Evolutionary conservation across 2,329 filamentous ascomycete genomes (phyloP), one percentile per base, ranked within the genome.

Genomic region (Hypoxylon sp.): DNA sequence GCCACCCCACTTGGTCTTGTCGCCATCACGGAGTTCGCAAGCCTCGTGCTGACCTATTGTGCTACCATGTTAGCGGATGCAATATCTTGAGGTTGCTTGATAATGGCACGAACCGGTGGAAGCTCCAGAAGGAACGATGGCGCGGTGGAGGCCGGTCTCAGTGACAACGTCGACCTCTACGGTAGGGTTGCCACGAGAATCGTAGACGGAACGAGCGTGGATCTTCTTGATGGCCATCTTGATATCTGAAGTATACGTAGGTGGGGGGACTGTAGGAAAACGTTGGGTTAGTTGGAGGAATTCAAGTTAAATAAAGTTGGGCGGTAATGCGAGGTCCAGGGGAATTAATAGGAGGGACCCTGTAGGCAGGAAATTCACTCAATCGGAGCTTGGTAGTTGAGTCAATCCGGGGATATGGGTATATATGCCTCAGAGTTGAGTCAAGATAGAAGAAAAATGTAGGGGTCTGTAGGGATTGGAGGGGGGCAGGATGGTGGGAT

Each of bases 131-230:
- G 95, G 95, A 72, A 98, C 95, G 82, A 98, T 98, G 82, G 95
- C 95, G 81, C 95, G 94, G 90, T 98, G 95, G 73, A 98, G 91
- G 80, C 95, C 95, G 78, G 92, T 97, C 87, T 97, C 94, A 77
- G 95, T 98, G 85, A 97, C 92, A 78, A 98, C 90, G 82, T 98
- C 95, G 79, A 98, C 95, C 89, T 98, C 95, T 80, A 98, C 95
- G 81, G 96, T 99, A 80, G 96, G 96, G 91, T 99, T 99, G 82
- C 90, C 90, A 82, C 96, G 95, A 83, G 96, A 98, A 90, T 99
- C 96, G 90, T 95, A 99, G 87, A 99, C 94, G 80, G 92, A 95
- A 82, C 96, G 92, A 81, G 92, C 93, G 89, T 95, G 92, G 81
- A 96, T 89, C 88, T 95, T 95, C 83, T 90, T 90, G 84, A 96